Base-by-base conservation (phyloP, 2,329 filamentous ascomycete species). In the Fonsecaea multimorphosa region DNA sequence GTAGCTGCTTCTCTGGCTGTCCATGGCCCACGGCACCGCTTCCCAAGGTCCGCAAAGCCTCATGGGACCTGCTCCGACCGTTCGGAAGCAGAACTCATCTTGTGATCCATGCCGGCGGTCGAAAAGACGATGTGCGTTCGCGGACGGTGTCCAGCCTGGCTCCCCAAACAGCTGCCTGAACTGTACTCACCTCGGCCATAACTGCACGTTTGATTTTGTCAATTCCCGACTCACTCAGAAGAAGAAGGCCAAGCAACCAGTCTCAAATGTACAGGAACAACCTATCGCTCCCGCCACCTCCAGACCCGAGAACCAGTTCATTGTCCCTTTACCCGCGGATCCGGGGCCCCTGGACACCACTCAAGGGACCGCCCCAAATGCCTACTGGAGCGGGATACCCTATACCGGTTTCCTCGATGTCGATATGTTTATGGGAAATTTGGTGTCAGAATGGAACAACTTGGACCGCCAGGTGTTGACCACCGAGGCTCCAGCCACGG, bases 1-100 rank as follows among this genome's bases (percentile, higher is more conserved):
- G 27, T 49, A 27, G 44, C 19, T 49, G 9, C 8, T 49, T 27
- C 16, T 11, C 22, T 49, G 19, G 22, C 44, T 14, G 9, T 12
- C 44, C 44, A 49, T 49, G 44, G 11, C 11, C 27, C 19, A 49
- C 44, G 44, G 44, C 44, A 49, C 44, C 19, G 44, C 44, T 24
- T 24, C 44, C 27, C 44, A 49, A 49, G 44, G 9, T 49, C 44
- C 44, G 12, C 44, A 49, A 24, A 49, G 24, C 19, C 44, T 24
- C 44, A 49, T 49, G 44, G 44, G 19, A 27, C 44, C 44, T 49
- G 44, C 44, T 27, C 11, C 44, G 3, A 49, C 44, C 12, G 44
- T 49, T 12, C 58, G 59, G 24, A 65, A 58, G 63, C 67, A 73
- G 44, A 67, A 67, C 34, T 67, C 65, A 19, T 67, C 65, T 16